Percentiles rank a stretch among this genome's conserved stretches.
These are phyloP conservation scores for Sporothrix inflata DNA, from an alignment of 2,329 filamentous ascomycete species.

Conservation along the genomic window DNA sequence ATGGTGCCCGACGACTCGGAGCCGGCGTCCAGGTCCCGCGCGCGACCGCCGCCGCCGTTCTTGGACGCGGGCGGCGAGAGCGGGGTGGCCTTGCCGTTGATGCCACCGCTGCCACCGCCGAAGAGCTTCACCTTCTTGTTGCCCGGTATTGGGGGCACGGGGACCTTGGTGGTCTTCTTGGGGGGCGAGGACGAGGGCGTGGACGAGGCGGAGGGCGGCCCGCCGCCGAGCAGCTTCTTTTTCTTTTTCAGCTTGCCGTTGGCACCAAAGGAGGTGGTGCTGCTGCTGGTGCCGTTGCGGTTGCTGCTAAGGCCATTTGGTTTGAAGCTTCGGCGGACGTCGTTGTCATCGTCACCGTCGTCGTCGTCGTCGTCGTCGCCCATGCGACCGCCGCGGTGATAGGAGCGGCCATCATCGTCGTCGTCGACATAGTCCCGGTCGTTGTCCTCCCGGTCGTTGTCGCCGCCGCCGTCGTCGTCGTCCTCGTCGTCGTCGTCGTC, in stretches of 20 bases:
- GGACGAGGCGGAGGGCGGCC: constrained; percentile 33
- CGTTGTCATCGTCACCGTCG: constrained; percentile 25
- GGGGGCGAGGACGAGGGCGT: constrained; percentile 45
- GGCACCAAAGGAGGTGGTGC: background rate
- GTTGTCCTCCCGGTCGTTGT: constrained; percentile 33
- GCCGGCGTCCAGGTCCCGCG: constrained; percentile 50
- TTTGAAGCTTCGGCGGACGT: constrained; percentile 27
- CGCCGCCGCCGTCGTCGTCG: constrained; percentile 27
- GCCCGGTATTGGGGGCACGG: constrained; percentile 44
- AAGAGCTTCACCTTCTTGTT: constrained; percentile 53
- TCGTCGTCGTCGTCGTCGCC: constrained; percentile 18
- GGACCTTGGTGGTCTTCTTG: constrained; percentile 50
- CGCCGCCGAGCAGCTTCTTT: constrained; percentile 27
- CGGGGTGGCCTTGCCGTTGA: constrained; percentile 45
- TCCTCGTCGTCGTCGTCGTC: constrained; percentile 30
- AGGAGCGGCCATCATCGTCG: constrained; percentile 9
- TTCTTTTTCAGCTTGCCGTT: constrained; percentile 32
- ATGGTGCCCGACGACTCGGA: constrained; percentile 61
- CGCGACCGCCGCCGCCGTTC: constrained; percentile 45
- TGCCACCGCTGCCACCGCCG: constrained; percentile 32
- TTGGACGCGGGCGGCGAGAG: constrained; percentile 55
- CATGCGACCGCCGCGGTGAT: background rate
- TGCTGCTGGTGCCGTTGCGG: background rate
- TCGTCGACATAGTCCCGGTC: constrained; percentile 31
- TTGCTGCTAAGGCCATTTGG: constrained; percentile 23